phyloP scores from a whole-genome alignment of 2,329 filamentous ascomycete genomes.

The Phaeosphaeria sp. region DNA sequence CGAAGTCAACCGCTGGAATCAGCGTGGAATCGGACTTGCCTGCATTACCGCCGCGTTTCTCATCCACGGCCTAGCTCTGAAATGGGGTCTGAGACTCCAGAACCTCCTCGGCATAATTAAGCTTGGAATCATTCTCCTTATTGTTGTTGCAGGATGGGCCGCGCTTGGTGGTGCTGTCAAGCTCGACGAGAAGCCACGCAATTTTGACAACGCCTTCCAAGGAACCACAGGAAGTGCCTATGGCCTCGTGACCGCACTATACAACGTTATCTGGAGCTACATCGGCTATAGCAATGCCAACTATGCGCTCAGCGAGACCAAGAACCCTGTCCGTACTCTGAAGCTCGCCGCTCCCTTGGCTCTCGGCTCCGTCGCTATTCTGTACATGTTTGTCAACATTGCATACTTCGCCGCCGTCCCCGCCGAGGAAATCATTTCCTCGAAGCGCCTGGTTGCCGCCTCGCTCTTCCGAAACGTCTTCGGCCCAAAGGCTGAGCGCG shows the following conservation, averaged over 20 bases:
- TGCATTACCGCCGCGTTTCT: constrained; percentile 71
- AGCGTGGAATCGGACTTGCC: constrained; percentile 70
- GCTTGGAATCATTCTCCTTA: constrained; percentile 69
- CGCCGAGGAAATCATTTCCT: constrained; percentile 61
- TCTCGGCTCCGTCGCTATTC: constrained; percentile 63
- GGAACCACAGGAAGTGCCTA: constrained; percentile 72
- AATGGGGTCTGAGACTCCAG: constrained; percentile 72
- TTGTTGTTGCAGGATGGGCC: constrained; percentile 68
- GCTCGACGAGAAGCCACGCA: constrained; percentile 67
- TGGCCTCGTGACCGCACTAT: constrained; percentile 72
- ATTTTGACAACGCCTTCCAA: constrained; percentile 69
- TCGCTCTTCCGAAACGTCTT: constrained; percentile 66
- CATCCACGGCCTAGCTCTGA: constrained; percentile 68
- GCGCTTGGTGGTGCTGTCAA: constrained; percentile 66
- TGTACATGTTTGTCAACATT: constrained; percentile 73
- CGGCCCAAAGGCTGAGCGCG: constrained; percentile 61
- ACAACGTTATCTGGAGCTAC: constrained; percentile 76
- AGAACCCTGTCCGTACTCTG: constrained; percentile 69
- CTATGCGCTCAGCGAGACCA: constrained; percentile 70
- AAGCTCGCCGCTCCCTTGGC: constrained; percentile 70
- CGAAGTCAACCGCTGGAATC: constrained; percentile 70
- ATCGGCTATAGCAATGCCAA: constrained; percentile 74
- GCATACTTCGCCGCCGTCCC: constrained; percentile 70
- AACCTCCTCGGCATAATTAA: constrained; percentile 72
- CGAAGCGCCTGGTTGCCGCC: constrained; percentile 63